Conservation (phyloP, 805 yeast genomes). For the Candida pseudofarinosa region DNA sequence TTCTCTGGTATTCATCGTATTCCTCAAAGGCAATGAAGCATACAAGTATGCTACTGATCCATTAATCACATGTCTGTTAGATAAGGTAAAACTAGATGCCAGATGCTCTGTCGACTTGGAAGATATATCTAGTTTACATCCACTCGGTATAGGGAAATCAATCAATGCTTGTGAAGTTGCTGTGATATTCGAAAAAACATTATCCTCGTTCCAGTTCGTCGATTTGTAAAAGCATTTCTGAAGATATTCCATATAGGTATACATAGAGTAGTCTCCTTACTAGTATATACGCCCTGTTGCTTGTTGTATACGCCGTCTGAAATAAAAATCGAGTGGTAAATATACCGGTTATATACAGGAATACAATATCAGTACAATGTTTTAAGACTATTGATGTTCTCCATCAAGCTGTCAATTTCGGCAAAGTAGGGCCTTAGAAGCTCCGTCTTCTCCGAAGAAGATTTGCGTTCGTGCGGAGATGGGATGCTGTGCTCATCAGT, state of each 20-base stretch:
- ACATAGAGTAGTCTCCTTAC: conserved; percentile 40
- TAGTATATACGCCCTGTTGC: not conserved
- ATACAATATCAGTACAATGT: conserved; percentile 8
- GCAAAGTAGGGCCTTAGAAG: conserved; percentile 36
- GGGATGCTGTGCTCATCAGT: conserved; percentile 47
- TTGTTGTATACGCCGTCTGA: too few species aligned
- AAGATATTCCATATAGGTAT: conserved; percentile 82
- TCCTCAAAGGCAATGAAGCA: conserved; percentile 54
- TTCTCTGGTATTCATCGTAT: conserved; percentile 47
- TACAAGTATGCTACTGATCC: conserved; percentile 85
- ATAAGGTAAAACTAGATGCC: conserved; percentile 68
- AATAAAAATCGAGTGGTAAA: too few species aligned
- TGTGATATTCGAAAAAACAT: conserved; percentile 69
- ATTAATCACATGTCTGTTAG: conserved; percentile 59
- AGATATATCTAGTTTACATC: conserved; percentile 60
- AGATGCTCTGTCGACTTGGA: conserved; percentile 66
- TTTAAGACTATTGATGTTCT: conserved; percentile 32
- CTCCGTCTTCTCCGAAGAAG: conserved; percentile 28
- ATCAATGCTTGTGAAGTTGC: conserved; percentile 68
- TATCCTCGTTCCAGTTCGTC: conserved; percentile 77
- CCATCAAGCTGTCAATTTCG: conserved; percentile 36
- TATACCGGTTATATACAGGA: conserved; percentile 6
- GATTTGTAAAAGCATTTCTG: conserved; percentile 64
- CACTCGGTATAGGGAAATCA: conserved; percentile 70
- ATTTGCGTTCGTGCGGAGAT: conserved; percentile 3